Base-by-base conservation (phyloP, 495 filamentous ascomycete species). In the Aspergillus cavernicola region DNA sequence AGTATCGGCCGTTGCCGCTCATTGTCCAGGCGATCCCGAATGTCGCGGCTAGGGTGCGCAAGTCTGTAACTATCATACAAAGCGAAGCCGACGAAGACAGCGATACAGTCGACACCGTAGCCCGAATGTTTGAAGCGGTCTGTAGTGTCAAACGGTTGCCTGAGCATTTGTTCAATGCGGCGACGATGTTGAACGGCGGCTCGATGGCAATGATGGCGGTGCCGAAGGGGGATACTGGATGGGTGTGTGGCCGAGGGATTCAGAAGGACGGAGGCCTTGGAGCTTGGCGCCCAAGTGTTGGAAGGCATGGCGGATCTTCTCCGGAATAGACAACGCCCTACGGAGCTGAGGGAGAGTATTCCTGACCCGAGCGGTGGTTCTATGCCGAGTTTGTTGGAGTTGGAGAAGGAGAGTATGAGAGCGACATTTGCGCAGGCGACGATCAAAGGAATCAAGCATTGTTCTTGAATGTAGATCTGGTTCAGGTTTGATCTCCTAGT, bases 211-310 rank as follows among this genome's bases (percentile, higher is more conserved):
- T 68, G 12, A 37, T 71, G 55, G 62, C 67, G 11, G 53, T 71
- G 13, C 56, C 72, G 3, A 53, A 72, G 40, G 69, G 72, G 72
- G 3, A 57, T 73, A 16, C 26, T 72, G 33, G 69, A 75, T 58
- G 72, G 71, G 3, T 66, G 62, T 56, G 69, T 75, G 31, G 66
- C 59, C 0, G 66, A 69, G 58, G 72, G 72, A 0, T 22, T 73
- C 1, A 63, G 65, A 33, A 52, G 69, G 26, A 42, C 55, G 0
- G 69, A 73, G 54, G 70, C 72, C 1, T 50, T 70, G 59, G 60
- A 68, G 51, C 55, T 75, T 49, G 52, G 63, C 13, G 51, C 66
- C 18, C 62, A 68, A 51, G 62, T 63, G 4, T 16, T 75, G 18
- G 45, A 59, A 26, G 59, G 42, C 8, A 54, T 50, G 62, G 52